Conservation (phyloP, 371 early-diverging fungal genomes). For the Lichtheimia hyalospora region DNA sequence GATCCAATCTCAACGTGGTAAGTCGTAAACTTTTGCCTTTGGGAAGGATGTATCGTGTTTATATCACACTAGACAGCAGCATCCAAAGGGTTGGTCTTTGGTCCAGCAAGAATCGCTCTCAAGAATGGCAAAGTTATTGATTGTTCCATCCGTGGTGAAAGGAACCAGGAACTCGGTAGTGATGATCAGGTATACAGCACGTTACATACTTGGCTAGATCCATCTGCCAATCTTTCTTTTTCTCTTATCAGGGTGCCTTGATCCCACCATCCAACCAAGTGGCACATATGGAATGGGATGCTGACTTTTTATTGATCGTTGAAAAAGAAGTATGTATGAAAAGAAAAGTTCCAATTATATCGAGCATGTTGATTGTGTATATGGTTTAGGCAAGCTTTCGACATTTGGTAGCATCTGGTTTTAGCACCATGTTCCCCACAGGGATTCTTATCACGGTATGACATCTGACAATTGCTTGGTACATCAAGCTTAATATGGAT, state of each 20-base stretch:
- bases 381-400: conserved; percentile 44
- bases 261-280: conserved; percentile 42
- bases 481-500: too few species aligned
- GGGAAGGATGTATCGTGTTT: neutral
- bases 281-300: conserved; percentile 27
- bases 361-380: neutral
- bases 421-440: conserved; percentile 18
- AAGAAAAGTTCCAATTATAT: too few species aligned
- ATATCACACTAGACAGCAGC: conserved; percentile 33
- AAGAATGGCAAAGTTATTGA: conserved; percentile 32
- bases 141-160: conserved; percentile 18
- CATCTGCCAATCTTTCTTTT: neutral
- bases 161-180: conserved; percentile 6
- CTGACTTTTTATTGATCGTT: conserved; percentile 36
- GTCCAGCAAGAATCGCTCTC: conserved; percentile 32
- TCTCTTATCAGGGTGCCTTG: conserved; percentile 23
- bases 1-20: conserved; percentile 42
- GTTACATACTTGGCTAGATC: too few species aligned
- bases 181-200: conserved; percentile 28
- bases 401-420: conserved; percentile 34
- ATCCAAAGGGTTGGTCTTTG: conserved; percentile 42
- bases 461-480: neutral
- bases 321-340: conserved; percentile 41
- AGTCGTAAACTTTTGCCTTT: neutral
- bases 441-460: conserved; percentile 44